A percentile compares a stretch with the other conserved stretches of the same genome.
Evolutionary conservation across 805 yeast genomes (phyloP).

Genomic region (Hemisphaericaspora nanyangensis): DNA sequence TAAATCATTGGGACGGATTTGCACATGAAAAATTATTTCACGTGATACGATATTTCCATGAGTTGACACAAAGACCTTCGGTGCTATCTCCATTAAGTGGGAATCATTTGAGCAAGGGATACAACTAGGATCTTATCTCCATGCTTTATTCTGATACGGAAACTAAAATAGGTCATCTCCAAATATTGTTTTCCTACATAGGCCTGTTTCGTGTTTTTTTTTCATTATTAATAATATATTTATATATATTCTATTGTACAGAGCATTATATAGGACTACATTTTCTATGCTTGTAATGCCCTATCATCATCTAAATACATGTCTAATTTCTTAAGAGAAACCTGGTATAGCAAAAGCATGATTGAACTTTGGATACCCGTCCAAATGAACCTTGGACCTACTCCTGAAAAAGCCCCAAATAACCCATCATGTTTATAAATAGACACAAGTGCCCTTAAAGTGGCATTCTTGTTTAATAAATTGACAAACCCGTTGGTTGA

Average conservation of each 20-base stretch:
- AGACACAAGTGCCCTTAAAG: constrained; percentile 27
- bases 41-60: background rate
- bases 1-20: background rate
- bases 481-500: constrained; percentile 5
- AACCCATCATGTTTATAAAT: constrained; percentile 73
- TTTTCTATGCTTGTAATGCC: constrained; percentile 1
- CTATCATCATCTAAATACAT: constrained; percentile 4
- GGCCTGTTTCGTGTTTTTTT: no score
- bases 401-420: constrained; percentile 83
- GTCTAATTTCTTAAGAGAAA: constrained; percentile 57
- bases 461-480: constrained; percentile 20
- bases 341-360: constrained; percentile 86
- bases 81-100: no score
- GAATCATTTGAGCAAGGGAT: no score
- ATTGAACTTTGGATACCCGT: constrained; percentile 92
- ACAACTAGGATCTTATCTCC: no score
- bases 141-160: no score
- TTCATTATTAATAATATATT: no score
- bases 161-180: no score
- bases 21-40: background rate
- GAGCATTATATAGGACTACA: no score
- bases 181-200: no score
- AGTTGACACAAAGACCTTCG: no score
- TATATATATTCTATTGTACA: background rate
- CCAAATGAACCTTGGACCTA: constrained; percentile 96